These are phyloP conservation scores for sorghum (Sorghum bicolor) DNA, from an alignment of 176 grass and related monocot genomes.

Conservation along the genomic window Sorghum_bicolor_NCBIv3 NC_012871.2:61396001-61396500, in stretches of 20 bases:
- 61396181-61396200: neutral
- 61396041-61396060: conserved; percentile 35
- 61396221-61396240: conserved; percentile 9
- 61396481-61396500: conserved; percentile 34
- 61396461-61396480: conserved; percentile 45
- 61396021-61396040: neutral
- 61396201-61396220: neutral
- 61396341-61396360: conserved; percentile 31
- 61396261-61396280: conserved; percentile 21
- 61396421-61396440: conserved; percentile 50
- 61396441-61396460: conserved; percentile 7
- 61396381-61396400: conserved; percentile 46
- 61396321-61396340: conserved; percentile 34
- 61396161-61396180: conserved; percentile 35
- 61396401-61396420: conserved; percentile 72
- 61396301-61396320: conserved; percentile 10
- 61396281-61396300: conserved; percentile 23
- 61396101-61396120: neutral
- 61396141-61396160: conserved; percentile 45
- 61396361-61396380: conserved; percentile 21
- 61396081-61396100: conserved; percentile 30
- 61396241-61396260: conserved; percentile 20
- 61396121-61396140: conserved; percentile 31
- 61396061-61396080: conserved; percentile 41
- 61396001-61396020: conserved; percentile 42